Evolutionary conservation across 148 eudicot species (phyloP), one percentile per base, ranked within the genome.

Genomic region (Nepenthes mirabilis): DNA sequence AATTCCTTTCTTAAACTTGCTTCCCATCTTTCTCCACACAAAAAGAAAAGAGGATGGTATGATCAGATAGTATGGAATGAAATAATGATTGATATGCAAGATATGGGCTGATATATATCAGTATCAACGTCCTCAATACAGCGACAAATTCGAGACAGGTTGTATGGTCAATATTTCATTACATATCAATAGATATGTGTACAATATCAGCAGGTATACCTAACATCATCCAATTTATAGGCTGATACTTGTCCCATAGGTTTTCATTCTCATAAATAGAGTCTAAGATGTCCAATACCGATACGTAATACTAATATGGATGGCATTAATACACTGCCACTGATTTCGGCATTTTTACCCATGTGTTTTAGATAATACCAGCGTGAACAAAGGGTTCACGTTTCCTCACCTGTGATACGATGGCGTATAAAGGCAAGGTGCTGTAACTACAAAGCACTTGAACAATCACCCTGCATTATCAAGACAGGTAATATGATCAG

Each of bases 371-470:
- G 11, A 45, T 45, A 1, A 11, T 45, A 45, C 6, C 1, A 0
- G 45, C 0, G 11, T 11, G 10, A 49, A 49, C 1, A 10, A 49
- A 5, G 52, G 11, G 14, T 1, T 40, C 45, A 4, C 0, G 8
- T 0, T 40, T 40, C 23, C 71, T 82, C 63, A 91, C 97, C 94
- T 88, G 97, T 56, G 94, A 77, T 43, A 91, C 97, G 55, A 91
- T 77, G 55, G 94, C 86, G 78, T 91, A 91, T 65, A 91, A 57
- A 36, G 97, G 97, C 35, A 91, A 68, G 47, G 94, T 88, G 74
- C 93, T 88, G 79, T 85, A 91, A 72, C 97, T 88, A 72, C 97
- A 91, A 3, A 91, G 84, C 34, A 82, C 86, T 74, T 91, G 96
- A 63, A 91, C 85, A 43, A 88, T 68, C 37, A 79, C 63, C 71